A percentile compares a stretch with the other conserved stretches of the same genome.
phyloP scores from a whole-genome alignment of 495 filamentous ascomycete species.

The Xylaria castorea region DNA sequence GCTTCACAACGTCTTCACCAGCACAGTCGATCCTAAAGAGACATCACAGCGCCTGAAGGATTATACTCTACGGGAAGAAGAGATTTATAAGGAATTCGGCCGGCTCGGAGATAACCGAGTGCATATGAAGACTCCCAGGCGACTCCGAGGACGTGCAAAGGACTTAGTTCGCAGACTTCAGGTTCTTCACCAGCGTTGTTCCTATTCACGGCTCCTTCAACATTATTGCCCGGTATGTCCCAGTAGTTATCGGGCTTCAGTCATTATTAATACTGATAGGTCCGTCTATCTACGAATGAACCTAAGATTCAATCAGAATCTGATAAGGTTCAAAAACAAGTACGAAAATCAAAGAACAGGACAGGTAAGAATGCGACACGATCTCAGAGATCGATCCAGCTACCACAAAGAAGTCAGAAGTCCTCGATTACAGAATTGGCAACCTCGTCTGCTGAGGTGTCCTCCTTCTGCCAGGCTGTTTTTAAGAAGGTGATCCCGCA shows the following conservation, averaged over 20 bases:
- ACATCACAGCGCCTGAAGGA: slow-evolving; percentile 77
- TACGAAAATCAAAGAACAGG: slow-evolving; percentile 22
- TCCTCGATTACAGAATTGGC: slow-evolving; percentile 70
- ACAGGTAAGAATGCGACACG: slow-evolving; percentile 26
- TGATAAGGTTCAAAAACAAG: slow-evolving; percentile 16
- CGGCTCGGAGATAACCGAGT: slow-evolving; percentile 30
- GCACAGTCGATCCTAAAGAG: slow-evolving; percentile 64
- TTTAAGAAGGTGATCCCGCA: slow-evolving; percentile 76
- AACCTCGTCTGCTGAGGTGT: slow-evolving; percentile 72
- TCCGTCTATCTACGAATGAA: slow-evolving; percentile 6
- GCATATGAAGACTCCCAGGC: slow-evolving; percentile 68
- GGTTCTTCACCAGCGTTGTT: slow-evolving; percentile 71
- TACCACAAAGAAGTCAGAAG: slow-evolving; percentile 7
- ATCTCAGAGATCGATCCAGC: slow-evolving; percentile 27
- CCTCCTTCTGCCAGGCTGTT: slow-evolving; percentile 85
- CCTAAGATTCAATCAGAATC: slow-evolving; percentile 20
- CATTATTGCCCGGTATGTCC: slow-evolving; percentile 76
- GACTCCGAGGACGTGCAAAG: slow-evolving; percentile 68
- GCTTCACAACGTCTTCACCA: slow-evolving; percentile 90
- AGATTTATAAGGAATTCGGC: slow-evolving; percentile 63
- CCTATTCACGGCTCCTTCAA: slow-evolving; percentile 75
- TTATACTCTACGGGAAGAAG: slow-evolving; percentile 81
- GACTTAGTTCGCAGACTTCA: slow-evolving; percentile 72
- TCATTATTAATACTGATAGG: slow-evolving; percentile 14
- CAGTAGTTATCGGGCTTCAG: neutral